phyloP scores from a whole-genome alignment of 805 yeast species.

The Pichia heedii region DNA sequence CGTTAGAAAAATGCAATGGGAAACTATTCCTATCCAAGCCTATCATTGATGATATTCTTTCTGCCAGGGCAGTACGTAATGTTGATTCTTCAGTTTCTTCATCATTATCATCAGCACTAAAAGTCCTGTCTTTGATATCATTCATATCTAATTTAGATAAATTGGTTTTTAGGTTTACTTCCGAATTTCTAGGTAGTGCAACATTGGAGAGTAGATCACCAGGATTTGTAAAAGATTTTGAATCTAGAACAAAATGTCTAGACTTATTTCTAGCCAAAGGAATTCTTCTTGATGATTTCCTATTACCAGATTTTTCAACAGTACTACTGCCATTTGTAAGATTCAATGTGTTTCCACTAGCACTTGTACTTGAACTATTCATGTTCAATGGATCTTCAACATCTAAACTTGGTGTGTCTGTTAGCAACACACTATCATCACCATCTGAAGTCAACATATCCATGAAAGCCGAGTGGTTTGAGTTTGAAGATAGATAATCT shows the following conservation, averaged over 20 bases:
- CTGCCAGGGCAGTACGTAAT: constrained; percentile 55
- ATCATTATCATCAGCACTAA: constrained; percentile 45
- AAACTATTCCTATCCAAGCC: constrained; percentile 43
- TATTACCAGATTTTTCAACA: background rate
- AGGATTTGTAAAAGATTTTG: constrained; percentile 58
- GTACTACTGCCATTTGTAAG: background rate
- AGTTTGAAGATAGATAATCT: background rate
- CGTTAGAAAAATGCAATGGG: constrained; percentile 1
- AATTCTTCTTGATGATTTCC: background rate
- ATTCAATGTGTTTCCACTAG: background rate
- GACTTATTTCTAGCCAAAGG: constrained; percentile 18
- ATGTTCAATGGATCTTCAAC: background rate
- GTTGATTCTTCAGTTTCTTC: constrained; percentile 69
- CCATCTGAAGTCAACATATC: constrained; percentile 17
- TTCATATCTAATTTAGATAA: constrained; percentile 12
- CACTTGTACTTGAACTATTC: background rate
- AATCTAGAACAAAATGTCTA: constrained; percentile 43
- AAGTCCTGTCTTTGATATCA: constrained; percentile 29
- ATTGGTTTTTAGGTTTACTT: constrained; percentile 2
- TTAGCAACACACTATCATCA: constrained; percentile 16
- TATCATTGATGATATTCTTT: constrained; percentile 56
- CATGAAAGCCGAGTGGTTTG: background rate
- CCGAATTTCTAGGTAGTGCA: constrained; percentile 35
- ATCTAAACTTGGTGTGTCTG: background rate
- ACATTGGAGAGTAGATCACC: constrained; percentile 81